A percentile compares a stretch with the other conserved stretches of the same genome.
phyloP scores from a whole-genome alignment of 1,284 basidiomycete genomes.

The Boletus albobrunnescens region DNA sequence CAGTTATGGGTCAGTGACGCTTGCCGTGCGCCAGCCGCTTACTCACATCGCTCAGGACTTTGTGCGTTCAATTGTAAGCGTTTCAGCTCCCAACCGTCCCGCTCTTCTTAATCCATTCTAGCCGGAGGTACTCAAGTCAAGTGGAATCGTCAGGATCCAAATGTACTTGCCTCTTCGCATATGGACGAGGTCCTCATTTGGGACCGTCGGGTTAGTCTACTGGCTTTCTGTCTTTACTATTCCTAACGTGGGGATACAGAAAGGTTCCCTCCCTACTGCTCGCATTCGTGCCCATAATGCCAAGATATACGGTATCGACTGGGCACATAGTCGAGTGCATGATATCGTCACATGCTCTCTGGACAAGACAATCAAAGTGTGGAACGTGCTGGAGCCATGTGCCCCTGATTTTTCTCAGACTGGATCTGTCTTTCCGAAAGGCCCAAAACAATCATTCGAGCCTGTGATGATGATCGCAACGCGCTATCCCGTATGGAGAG shows the following conservation, averaged over 20 bases:
- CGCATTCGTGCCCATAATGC: slow-evolving; percentile 76
- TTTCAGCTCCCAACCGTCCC: neutral
- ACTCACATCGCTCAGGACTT: slow-evolving; percentile 43
- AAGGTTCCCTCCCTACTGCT: slow-evolving; percentile 82
- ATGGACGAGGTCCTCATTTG: slow-evolving; percentile 79
- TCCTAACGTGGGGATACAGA: slow-evolving; percentile 42
- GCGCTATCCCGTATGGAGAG: slow-evolving; percentile 90
- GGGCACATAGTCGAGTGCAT: slow-evolving; percentile 72
- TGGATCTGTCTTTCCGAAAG: slow-evolving; percentile 14
- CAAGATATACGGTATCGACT: slow-evolving; percentile 95
- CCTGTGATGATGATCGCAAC: slow-evolving; percentile 68
- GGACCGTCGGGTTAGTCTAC: slow-evolving; percentile 69
- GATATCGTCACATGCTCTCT: slow-evolving; percentile 89
- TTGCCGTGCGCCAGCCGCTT: neutral
- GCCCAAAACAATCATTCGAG: slow-evolving; percentile 21
- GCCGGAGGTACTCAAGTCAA: slow-evolving; percentile 92
- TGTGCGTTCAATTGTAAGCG: slow-evolving; percentile 69
- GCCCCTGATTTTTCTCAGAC: slow-evolving; percentile 16
- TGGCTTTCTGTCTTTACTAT: neutral
- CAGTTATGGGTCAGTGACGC: slow-evolving; percentile 53
- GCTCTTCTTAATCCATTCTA: slow-evolving; percentile 28
- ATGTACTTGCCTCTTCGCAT: slow-evolving; percentile 86
- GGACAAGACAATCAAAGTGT: slow-evolving; percentile 88
- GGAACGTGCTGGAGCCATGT: slow-evolving; percentile 50
- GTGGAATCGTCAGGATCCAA: slow-evolving; percentile 85